A percentile compares a stretch with the other conserved stretches of the same genome.
Conservation (phyloP, 1,284 basidiomycete species). For the Neotropicomus parvogracilis region DNA sequence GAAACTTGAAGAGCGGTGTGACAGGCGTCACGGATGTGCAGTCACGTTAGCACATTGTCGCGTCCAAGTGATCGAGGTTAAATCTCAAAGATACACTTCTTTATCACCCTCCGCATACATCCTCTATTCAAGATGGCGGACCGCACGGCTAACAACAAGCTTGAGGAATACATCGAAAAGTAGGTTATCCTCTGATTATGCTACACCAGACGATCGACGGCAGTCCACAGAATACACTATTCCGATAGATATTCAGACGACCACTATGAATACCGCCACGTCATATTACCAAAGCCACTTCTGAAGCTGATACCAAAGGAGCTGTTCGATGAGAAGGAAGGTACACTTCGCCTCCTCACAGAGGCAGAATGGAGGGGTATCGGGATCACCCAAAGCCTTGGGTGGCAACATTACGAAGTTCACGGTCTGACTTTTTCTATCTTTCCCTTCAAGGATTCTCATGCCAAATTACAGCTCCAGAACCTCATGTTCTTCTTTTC, state of each 20-base stretch:
- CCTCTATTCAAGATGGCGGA: conserved; percentile 26
- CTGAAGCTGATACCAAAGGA: conserved; percentile 84
- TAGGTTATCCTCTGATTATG: conserved; percentile 29
- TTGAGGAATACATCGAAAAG: conserved; percentile 71
- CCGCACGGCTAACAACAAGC: conserved; percentile 39
- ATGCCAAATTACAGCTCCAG: conserved; percentile 56
- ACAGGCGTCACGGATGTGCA: conserved; percentile 24
- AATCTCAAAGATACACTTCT: neutral
- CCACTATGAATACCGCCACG: conserved; percentile 85
- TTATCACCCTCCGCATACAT: conserved; percentile 14
- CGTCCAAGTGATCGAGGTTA: too few species aligned
- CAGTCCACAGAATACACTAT: conserved; percentile 64
- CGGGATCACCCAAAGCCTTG: conserved; percentile 92
- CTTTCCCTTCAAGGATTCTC: conserved; percentile 3
- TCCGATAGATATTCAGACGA: conserved; percentile 84
- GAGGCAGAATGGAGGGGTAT: conserved; percentile 95
- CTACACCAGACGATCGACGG: conserved; percentile 13
- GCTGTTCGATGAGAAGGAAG: conserved; percentile 75
- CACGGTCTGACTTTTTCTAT: conserved; percentile 61
- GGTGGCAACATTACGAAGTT: conserved; percentile 97
- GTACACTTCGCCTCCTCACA: conserved; percentile 76
- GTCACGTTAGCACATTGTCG: conserved; percentile 25
- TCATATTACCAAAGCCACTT: conserved; percentile 86
- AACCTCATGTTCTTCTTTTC: conserved; percentile 83
- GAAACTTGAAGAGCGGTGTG: conserved; percentile 5